Conservation (phyloP, 2,329 filamentous ascomycete species). For the Ophiosphaerella narmari region DNA sequence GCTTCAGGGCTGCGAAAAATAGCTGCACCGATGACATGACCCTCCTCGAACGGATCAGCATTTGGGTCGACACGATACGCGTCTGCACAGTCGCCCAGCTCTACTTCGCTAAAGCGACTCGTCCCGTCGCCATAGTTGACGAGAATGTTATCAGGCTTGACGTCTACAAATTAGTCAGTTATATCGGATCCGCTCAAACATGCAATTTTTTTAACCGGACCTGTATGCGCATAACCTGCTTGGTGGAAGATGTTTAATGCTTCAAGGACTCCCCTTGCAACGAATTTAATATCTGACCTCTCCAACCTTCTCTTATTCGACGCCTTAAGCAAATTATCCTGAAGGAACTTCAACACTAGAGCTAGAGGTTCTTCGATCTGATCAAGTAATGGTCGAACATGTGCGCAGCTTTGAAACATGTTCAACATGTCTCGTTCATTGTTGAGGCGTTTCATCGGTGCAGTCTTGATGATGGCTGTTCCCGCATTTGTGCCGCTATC, state of each 20-base stretch:
- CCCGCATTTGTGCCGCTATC: constrained; percentile 9
- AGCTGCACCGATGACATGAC: constrained; percentile 36
- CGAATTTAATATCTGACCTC: constrained; percentile 7
- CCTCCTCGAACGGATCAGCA: constrained; percentile 9
- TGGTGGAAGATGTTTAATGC: constrained; percentile 23
- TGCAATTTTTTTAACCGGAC: constrained; percentile 5
- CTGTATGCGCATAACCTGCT: constrained; percentile 25
- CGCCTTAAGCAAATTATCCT: constrained; percentile 17
- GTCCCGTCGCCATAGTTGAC: constrained; percentile 31
- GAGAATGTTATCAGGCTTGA: constrained; percentile 43
- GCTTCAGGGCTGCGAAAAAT: constrained; percentile 46
- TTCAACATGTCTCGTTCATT: constrained; percentile 24
- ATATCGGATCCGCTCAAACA: constrained; percentile 2
- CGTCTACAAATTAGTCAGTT: constrained; percentile 15
- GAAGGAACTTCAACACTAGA: constrained; percentile 25
- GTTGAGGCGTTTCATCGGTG: constrained; percentile 15
- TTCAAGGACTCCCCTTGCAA: constrained; percentile 13
- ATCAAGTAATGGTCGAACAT: constrained; percentile 23
- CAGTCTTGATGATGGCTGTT: constrained; percentile 22
- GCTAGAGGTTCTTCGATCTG: constrained; percentile 20
- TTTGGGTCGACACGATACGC: constrained; percentile 17
- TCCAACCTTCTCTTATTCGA: constrained; percentile 12
- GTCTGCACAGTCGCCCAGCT: constrained; percentile 37
- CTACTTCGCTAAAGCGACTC: constrained; percentile 34
- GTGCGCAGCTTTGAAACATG: constrained; percentile 12